Conservation (phyloP, 2,329 filamentous ascomycete species). For the Fonsecaea erecta region DNA sequence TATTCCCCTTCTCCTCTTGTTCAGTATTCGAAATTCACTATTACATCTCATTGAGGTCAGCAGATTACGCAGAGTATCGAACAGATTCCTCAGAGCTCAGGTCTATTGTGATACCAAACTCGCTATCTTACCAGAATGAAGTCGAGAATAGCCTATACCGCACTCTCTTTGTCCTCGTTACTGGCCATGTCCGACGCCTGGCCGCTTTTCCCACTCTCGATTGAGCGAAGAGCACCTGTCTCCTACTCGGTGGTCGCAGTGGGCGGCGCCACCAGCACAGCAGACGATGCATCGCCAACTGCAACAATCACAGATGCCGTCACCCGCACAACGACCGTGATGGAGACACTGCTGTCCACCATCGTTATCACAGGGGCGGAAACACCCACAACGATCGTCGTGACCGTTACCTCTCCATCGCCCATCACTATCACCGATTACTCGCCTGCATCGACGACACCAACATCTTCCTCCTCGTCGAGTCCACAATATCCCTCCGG, state of each 20-base stretch:
- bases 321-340: slow-evolving; percentile 35
- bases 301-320: slow-evolving; percentile 38
- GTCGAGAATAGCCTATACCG: slow-evolving; percentile 2
- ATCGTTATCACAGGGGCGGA: slow-evolving; percentile 34
- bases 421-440: slow-evolving; percentile 30
- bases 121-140: slow-evolving; percentile 23
- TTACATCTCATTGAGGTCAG: not conserved
- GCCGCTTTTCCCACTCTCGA: slow-evolving; percentile 16
- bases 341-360: slow-evolving; percentile 40
- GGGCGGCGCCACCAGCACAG: slow-evolving; percentile 40
- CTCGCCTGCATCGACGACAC: slow-evolving; percentile 20
- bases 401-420: slow-evolving; percentile 31
- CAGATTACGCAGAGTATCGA: slow-evolving; percentile 11
- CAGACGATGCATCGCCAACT: slow-evolving; percentile 26
- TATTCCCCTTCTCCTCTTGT: slow-evolving; percentile 8
- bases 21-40: not conserved
- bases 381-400: slow-evolving; percentile 35
- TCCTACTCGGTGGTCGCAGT: slow-evolving; percentile 44
- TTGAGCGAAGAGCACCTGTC: slow-evolving; percentile 32
- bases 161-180: slow-evolving; percentile 22
- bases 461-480: not conserved
- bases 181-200: slow-evolving; percentile 25
- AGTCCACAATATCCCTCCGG: not conserved
- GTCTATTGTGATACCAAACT: slow-evolving; percentile 1
- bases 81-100: slow-evolving; percentile 7